Conservation (phyloP, 192 early-diverging fungal genomes). For the Backusella tarrabulga region DNA sequence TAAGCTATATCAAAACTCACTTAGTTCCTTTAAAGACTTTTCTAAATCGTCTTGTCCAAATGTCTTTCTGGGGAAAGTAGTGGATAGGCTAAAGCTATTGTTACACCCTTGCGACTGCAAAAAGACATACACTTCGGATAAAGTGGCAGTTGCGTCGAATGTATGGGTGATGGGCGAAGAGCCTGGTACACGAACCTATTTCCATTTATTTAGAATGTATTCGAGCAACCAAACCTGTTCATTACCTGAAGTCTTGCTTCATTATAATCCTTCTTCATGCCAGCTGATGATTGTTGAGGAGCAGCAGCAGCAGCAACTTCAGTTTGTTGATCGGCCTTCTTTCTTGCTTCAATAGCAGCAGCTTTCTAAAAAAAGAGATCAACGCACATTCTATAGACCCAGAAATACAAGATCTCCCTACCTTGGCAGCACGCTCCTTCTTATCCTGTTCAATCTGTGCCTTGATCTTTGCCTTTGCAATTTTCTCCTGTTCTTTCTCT, state of each 20-base stretch:
- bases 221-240: neutral
- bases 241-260: constrained; percentile 77
- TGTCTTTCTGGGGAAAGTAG: constrained; percentile 73
- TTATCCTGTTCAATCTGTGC: constrained; percentile 82
- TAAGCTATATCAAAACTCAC: neutral
- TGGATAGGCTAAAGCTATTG: constrained; percentile 57
- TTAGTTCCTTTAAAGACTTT: constrained; percentile 70
- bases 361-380: neutral
- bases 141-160: constrained; percentile 58
- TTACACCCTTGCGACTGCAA: constrained; percentile 44
- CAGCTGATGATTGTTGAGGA: neutral
- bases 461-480: constrained; percentile 74
- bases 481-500: constrained; percentile 77
- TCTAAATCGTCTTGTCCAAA: constrained; percentile 54
- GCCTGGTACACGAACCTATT: constrained; percentile 54
- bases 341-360: constrained; percentile 5
- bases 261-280: constrained; percentile 60
- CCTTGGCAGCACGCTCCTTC: constrained; percentile 64
- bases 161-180: constrained; percentile 53
- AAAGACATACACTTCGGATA: constrained; percentile 61
- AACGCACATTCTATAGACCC: too few species aligned
- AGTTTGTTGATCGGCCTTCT: constrained; percentile 33
- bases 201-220: too few species aligned
- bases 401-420: constrained; percentile 14
- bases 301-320: constrained; percentile 19